phyloP scores from a whole-genome alignment of 148 eudicot genomes.

The Spergularia bocconei region DNA sequence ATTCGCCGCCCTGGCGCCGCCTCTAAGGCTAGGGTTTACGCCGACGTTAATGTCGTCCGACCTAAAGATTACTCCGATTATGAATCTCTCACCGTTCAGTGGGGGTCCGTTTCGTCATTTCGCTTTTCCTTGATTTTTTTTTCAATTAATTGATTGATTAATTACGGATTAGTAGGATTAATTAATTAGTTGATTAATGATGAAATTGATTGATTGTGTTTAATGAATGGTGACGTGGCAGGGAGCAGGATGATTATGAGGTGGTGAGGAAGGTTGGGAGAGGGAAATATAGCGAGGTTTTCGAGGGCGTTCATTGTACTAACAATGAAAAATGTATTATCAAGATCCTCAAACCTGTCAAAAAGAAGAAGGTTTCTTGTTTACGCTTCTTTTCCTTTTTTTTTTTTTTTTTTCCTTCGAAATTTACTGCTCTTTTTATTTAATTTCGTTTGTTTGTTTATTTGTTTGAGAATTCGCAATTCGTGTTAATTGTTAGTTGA shows the following conservation, averaged over 20 bases:
- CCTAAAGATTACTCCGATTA: conserved; percentile 94
- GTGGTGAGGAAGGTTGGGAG: conserved; percentile 96
- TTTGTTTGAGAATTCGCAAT: too few relatives aligned
- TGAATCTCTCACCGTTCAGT: conserved; percentile 82
- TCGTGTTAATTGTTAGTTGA: too few relatives aligned
- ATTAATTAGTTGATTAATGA: conserved; percentile 9
- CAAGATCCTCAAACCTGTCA: conserved; percentile 91
- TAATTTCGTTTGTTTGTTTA: too few relatives aligned
- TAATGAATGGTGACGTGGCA: conserved; percentile 15
- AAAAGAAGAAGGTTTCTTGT: conserved; percentile 83
- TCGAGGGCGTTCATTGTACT: conserved; percentile 74
- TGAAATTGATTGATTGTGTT: neutral
- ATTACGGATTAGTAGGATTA: neutral
- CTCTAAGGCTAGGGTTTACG: conserved; percentile 82
- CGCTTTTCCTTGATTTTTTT: neutral
- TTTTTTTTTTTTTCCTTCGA: too few relatives aligned
- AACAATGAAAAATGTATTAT: conserved; percentile 83
- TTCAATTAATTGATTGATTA: conserved; percentile 1
- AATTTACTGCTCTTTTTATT: too few relatives aligned
- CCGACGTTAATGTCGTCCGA: conserved; percentile 74
- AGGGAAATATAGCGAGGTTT: conserved; percentile 95
- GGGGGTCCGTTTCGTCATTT: conserved; percentile 57
- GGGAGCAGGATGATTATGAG: conserved; percentile 96
- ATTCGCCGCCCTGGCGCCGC: conserved; percentile 87
- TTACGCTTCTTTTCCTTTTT: too few relatives aligned